Percentiles rank a stretch among this genome's conserved stretches.
phyloP scores from a whole-genome alignment of 352 stramenopile species.

The Phytopythium cucurbitacearum region DNA sequence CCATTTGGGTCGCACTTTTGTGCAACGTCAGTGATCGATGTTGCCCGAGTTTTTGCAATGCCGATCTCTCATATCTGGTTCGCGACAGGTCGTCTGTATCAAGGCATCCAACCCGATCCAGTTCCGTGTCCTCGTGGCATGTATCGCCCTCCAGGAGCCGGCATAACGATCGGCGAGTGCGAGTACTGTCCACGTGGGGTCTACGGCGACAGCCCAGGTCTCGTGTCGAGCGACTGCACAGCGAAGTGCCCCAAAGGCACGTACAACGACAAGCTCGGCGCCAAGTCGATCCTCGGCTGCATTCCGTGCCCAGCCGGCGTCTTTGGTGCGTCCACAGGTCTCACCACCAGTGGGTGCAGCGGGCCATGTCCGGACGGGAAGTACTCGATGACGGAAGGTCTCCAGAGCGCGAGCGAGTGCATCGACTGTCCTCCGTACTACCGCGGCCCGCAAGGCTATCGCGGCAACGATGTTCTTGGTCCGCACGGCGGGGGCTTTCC shows the following conservation, averaged over 20 bases:
- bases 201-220: conserved; percentile 58
- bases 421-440: conserved; percentile 51
- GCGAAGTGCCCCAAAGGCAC: conserved; percentile 71
- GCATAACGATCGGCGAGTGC: conserved; percentile 52
- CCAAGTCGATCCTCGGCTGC: conserved; percentile 56
- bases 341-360: conserved; percentile 53
- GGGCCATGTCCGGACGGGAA: conserved; percentile 63
- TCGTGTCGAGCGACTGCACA: conserved; percentile 59
- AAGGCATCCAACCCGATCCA: conserved; percentile 38
- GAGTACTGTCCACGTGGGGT: conserved; percentile 68
- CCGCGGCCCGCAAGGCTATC: conserved; percentile 49
- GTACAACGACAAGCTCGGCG: conserved; percentile 53
- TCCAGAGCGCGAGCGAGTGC: conserved; percentile 56
- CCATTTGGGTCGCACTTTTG: not conserved
- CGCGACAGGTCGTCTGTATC: conserved; percentile 25
- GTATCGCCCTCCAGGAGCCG: conserved; percentile 45
- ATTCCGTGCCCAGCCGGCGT: conserved; percentile 61
- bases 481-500: conserved; percentile 40
- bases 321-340: conserved; percentile 44
- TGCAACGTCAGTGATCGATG: not conserved
- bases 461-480: conserved; percentile 40
- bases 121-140: conserved; percentile 54
- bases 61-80: not conserved
- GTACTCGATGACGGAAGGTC: conserved; percentile 54
- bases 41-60: not conserved